Evolutionary conservation across 345 rosid species (phyloP).

Genomic region (Eucalyptus victrix): DNA sequence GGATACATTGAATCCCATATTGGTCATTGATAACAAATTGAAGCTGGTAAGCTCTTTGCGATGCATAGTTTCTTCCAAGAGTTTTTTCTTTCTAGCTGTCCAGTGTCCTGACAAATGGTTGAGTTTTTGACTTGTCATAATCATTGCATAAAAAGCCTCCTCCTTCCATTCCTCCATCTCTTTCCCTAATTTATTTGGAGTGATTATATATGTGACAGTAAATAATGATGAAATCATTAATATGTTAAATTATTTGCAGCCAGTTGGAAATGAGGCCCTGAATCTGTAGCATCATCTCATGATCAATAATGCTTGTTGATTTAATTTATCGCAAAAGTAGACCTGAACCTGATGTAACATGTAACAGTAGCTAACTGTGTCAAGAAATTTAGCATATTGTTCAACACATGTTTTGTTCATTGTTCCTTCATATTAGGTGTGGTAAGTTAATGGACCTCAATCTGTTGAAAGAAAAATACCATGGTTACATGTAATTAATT

Average conservation of each 20-base stretch:
- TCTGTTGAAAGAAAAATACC: not conserved
- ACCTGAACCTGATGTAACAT: not conserved
- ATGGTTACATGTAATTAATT: not conserved
- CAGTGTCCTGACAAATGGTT: not conserved
- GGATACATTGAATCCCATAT: conserved; percentile 35
- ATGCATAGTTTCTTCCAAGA: not conserved
- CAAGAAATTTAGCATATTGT: not conserved
- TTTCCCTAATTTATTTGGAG: not conserved
- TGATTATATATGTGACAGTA: not conserved
- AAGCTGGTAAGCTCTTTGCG: conserved; percentile 32
- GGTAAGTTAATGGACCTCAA: not conserved
- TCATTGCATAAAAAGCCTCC: not conserved
- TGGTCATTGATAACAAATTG: conserved; percentile 34
- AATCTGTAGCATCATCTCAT: not conserved
- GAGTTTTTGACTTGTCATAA: not conserved
- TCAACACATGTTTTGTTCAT: not conserved
- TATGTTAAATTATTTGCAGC: not conserved
- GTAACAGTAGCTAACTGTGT: not conserved
- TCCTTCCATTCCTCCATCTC: not conserved
- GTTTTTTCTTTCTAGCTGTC: not conserved
- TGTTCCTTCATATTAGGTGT: not conserved
- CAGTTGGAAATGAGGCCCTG: not conserved
- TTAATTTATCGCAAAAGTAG: not conserved
- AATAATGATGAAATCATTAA: not conserved
- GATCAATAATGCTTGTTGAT: not conserved